Percentiles rank a stretch among this genome's conserved stretches.
phyloP scores from a whole-genome alignment of 2,329 filamentous ascomycete species.

The Emergomyces orientalis region DNA sequence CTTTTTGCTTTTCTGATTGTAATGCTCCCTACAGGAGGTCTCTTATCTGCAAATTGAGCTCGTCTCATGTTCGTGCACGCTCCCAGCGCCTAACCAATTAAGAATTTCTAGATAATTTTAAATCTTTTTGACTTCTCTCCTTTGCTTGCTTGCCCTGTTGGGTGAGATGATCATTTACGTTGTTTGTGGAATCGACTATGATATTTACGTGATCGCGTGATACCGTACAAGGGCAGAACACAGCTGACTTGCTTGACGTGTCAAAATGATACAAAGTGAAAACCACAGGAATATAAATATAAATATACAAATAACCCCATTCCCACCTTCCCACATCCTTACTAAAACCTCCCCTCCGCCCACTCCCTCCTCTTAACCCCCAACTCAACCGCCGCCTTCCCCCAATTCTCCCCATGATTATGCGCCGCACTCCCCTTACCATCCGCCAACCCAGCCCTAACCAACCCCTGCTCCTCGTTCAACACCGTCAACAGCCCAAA shows the following conservation, averaged over 20 bases:
- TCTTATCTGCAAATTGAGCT: background rate
- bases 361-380: slow-evolving; percentile 78
- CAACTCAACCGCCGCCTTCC: slow-evolving; percentile 85
- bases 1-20: background rate
- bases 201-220: no score
- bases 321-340: slow-evolving; percentile 7
- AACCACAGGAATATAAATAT: no score
- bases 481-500: slow-evolving; percentile 88
- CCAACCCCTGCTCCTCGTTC: slow-evolving; percentile 75
- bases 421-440: slow-evolving; percentile 44
- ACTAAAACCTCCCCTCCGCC: slow-evolving; percentile 57
- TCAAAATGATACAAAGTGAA: no score
- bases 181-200: no score
- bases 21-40: background rate
- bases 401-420: slow-evolving; percentile 97
- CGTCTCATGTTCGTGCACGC: background rate
- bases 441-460: slow-evolving; percentile 64
- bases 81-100: background rate
- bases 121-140: background rate
- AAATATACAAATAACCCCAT: background rate
- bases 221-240: no score
- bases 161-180: no score
- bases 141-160: no score
- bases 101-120: background rate
- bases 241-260: no score